These are phyloP conservation scores for Sesbania bispinosa DNA, from an alignment of 306 rosid species.

Conservation along the genomic window DNA sequence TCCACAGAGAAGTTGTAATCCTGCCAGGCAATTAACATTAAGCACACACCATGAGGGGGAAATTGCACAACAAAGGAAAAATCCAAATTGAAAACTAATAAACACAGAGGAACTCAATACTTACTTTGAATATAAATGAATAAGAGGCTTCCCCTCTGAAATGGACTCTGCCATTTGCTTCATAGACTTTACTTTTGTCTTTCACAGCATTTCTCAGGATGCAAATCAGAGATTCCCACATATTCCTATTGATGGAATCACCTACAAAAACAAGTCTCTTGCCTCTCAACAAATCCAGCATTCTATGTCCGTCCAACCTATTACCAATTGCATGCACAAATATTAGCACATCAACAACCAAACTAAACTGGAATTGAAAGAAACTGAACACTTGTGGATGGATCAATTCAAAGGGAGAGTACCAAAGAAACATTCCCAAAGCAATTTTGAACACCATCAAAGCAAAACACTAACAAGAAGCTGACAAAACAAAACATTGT, in stretches of 20 bases:
- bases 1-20: slow-evolving; percentile 75
- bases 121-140: slow-evolving; percentile 80
- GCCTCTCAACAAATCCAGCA: slow-evolving; percentile 73
- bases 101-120: neutral
- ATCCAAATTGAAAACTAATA: neutral
- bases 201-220: slow-evolving; percentile 72
- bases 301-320: slow-evolving; percentile 62
- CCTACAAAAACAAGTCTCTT: slow-evolving; percentile 86
- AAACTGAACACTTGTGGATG: neutral
- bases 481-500: neutral
- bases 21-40: slow-evolving; percentile 34
- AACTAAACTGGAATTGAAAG: neutral
- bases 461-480: neutral
- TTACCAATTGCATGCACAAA: neutral
- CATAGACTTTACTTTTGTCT: slow-evolving; percentile 59
- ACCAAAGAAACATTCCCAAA: neutral
- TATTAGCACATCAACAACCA: neutral
- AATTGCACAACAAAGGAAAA: neutral
- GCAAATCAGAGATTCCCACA: slow-evolving; percentile 98
- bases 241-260: slow-evolving; percentile 87
- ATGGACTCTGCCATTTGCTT: slow-evolving; percentile 67
- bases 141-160: slow-evolving; percentile 84
- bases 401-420: neutral
- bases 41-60: neutral
- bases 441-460: neutral